These are phyloP conservation scores for Coemansia reversa DNA, from an alignment of 192 early-diverging fungal species.

Conservation along the genomic window DNA sequence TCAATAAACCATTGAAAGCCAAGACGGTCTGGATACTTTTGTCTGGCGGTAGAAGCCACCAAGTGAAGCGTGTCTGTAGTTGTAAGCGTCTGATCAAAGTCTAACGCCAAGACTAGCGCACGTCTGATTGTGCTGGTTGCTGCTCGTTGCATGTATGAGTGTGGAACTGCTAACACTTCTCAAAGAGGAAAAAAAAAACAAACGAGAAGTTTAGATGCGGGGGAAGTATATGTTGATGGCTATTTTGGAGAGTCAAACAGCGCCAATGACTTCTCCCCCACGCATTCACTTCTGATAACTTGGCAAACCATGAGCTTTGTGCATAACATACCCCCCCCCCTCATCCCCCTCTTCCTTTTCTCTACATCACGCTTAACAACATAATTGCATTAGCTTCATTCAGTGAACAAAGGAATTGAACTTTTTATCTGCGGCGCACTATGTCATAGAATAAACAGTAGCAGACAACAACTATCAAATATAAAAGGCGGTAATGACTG, in stretches of 20 bases:
- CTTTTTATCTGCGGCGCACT: background rate
- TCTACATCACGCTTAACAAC: no score
- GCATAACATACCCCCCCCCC: no score
- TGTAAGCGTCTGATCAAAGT: constrained; percentile 53
- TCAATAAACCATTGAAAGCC: constrained; percentile 20
- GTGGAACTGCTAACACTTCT: background rate
- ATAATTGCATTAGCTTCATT: background rate
- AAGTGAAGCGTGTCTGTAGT: constrained; percentile 25
- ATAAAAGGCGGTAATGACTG: background rate
- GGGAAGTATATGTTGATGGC: background rate
- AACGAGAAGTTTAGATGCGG: background rate
- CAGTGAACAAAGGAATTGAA: background rate
- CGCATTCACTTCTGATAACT: background rate
- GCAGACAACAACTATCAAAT: background rate
- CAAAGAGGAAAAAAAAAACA: background rate
- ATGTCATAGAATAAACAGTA: background rate
- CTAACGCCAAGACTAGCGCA: constrained; percentile 24
- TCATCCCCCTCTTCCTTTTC: background rate
- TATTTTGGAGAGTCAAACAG: background rate
- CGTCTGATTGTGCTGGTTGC: background rate
- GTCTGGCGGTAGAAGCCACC: constrained; percentile 17
- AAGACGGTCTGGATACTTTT: constrained; percentile 14
- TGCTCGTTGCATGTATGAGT: background rate
- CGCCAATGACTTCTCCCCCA: background rate
- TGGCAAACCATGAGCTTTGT: background rate